phyloP scores from a whole-genome alignment of 345 rosid genomes.

The Lepidium africanum region DNA sequence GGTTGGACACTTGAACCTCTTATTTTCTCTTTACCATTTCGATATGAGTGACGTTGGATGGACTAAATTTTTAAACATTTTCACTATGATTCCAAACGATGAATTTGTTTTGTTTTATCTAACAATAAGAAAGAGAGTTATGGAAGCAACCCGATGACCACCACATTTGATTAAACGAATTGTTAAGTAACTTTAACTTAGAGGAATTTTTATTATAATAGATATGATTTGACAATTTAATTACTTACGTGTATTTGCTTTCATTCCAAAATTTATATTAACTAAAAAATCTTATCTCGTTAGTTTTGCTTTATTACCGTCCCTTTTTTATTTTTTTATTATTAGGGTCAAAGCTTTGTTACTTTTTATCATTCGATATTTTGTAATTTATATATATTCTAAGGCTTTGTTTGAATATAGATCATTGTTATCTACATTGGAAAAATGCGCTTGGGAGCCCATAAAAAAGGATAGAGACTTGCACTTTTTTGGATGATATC shows the following conservation, averaged over 20 bases:
- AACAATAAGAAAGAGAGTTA: too few species aligned
- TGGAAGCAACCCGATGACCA: too few species aligned
- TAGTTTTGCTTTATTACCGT: background rate
- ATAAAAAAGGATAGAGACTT: conserved; percentile 18
- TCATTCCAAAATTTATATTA: background rate
- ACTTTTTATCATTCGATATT: background rate
- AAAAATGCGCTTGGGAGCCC: conserved; percentile 18
- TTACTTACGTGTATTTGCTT: background rate
- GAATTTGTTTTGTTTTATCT: too few species aligned
- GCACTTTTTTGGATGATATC: conserved; percentile 10
- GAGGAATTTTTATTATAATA: too few species aligned
- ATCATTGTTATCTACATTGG: conserved; percentile 11
- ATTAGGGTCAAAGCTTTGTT: background rate
- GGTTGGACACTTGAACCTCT: too few species aligned
- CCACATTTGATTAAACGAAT: too few species aligned
- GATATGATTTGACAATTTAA: too few species aligned
- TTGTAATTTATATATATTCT: background rate
- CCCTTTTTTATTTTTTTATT: background rate
- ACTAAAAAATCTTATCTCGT: background rate
- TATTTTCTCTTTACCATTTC: too few species aligned
- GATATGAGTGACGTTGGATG: too few species aligned
- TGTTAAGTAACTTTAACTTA: too few species aligned
- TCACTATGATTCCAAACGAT: too few species aligned
- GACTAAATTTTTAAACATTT: too few species aligned
- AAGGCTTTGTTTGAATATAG: background rate